Evolutionary conservation across 768 basidiomycete genomes (phyloP).

Genomic region (Macrolepiota albuminosa): DNA sequence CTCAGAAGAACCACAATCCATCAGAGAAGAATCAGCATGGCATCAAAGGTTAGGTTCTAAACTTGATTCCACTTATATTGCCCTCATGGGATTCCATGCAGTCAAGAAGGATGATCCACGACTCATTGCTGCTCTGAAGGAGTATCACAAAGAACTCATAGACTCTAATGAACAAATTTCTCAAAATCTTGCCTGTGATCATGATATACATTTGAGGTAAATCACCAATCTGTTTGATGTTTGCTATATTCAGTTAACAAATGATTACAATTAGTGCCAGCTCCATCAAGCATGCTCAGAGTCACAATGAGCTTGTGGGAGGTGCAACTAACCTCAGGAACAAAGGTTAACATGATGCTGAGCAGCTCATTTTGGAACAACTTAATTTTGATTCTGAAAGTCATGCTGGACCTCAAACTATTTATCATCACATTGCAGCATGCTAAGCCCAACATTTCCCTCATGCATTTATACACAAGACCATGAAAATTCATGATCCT

Average conservation of each 20-base stretch:
- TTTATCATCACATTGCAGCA: neutral
- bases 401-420: neutral
- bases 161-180: neutral
- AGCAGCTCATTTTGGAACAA: neutral
- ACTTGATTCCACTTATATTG: neutral
- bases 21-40: neutral
- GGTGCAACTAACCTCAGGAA: neutral
- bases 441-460: neutral
- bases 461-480: neutral
- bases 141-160: slow-evolving; percentile 17
- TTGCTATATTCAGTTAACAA: too few relatives aligned
- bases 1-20: neutral
- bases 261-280: neutral
- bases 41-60: neutral
- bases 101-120: neutral
- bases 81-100: neutral
- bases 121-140: neutral
- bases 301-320: neutral
- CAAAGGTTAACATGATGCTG: neutral
- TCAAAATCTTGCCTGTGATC: neutral
- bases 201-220: neutral
- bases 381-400: neutral
- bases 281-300: neutral
- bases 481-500: too few relatives aligned
- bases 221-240: too few relatives aligned